A percentile compares a stretch with the other conserved stretches of the same genome.
phyloP scores from a whole-genome alignment of 2,329 filamentous ascomycete genomes.

The Zalaria obscura region DNA sequence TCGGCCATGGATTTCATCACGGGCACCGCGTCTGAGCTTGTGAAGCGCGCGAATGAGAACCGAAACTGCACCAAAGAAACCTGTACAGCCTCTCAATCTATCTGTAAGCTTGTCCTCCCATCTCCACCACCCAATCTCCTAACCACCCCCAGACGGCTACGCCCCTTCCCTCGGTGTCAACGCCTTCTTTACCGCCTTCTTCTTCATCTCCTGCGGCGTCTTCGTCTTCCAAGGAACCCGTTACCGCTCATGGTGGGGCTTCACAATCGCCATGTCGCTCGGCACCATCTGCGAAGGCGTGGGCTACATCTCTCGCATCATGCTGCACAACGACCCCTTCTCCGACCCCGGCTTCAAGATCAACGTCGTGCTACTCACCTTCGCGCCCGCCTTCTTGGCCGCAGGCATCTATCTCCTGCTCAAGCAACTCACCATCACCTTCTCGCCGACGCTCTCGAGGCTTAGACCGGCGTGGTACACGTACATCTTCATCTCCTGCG shows the following conservation, averaged over 20 bases:
- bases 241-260: slow-evolving; percentile 22
- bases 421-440: slow-evolving; percentile 28
- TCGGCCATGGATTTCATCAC: neutral
- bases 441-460: slow-evolving; percentile 17
- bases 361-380: slow-evolving; percentile 27
- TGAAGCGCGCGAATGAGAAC: neutral
- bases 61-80: neutral
- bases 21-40: neutral
- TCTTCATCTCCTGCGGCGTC: slow-evolving; percentile 16
- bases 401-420: slow-evolving; percentile 32
- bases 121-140: neutral
- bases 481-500: slow-evolving; percentile 45
- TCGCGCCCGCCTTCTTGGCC: slow-evolving; percentile 30
- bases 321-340: slow-evolving; percentile 29
- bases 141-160: slow-evolving; percentile 14
- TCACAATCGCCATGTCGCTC: slow-evolving; percentile 25
- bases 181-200: slow-evolving; percentile 23
- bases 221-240: slow-evolving; percentile 18
- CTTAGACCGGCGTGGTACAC: slow-evolving; percentile 25
- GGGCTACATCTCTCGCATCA: slow-evolving; percentile 28
- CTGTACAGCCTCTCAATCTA: neutral
- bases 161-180: slow-evolving; percentile 23
- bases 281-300: slow-evolving; percentile 27
- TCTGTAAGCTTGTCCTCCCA: neutral
- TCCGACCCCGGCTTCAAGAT: slow-evolving; percentile 27